phyloP scores from a whole-genome alignment of 2,329 filamentous ascomycete species.

The Diaporthe ilicicola region DNA sequence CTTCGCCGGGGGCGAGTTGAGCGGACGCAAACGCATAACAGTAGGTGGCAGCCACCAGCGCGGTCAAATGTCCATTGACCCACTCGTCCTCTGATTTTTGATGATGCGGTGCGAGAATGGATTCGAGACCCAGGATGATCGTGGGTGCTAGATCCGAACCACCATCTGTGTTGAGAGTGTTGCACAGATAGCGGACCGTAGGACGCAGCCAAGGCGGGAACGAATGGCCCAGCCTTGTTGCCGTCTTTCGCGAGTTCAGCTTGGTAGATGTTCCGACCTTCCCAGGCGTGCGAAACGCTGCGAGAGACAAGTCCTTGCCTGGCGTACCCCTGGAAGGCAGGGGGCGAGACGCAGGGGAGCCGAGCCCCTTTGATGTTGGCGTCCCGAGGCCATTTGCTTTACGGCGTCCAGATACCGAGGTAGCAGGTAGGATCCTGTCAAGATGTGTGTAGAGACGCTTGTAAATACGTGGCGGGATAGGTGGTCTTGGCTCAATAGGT shows the following conservation, averaged over 20 bases:
- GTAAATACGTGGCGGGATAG: constrained; percentile 82
- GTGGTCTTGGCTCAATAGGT: constrained; percentile 76
- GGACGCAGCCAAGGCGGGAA: constrained; percentile 75
- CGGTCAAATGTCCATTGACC: constrained; percentile 57
- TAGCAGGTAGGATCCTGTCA: constrained; percentile 71
- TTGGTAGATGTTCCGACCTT: constrained; percentile 43
- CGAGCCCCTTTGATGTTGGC: constrained; percentile 46
- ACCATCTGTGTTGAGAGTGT: constrained; percentile 56
- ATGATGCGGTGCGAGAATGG: constrained; percentile 55
- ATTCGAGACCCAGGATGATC: constrained; percentile 77
- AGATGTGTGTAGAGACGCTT: constrained; percentile 85
- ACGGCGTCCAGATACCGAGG: constrained; percentile 43
- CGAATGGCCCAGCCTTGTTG: constrained; percentile 42
- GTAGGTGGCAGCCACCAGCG: constrained; percentile 67
- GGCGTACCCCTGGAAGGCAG: constrained; percentile 41
- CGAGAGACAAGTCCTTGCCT: constrained; percentile 41
- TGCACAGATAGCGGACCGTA: constrained; percentile 72
- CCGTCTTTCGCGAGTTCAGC: constrained; percentile 52
- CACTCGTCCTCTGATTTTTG: constrained; percentile 56
- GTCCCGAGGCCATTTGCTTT: constrained; percentile 41
- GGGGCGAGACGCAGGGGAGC: constrained; percentile 33
- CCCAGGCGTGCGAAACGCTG: constrained; percentile 40
- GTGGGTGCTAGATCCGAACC: constrained; percentile 73
- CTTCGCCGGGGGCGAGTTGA: constrained; percentile 46
- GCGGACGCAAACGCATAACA: constrained; percentile 66